Evolutionary conservation across 2,329 filamentous ascomycete species (phyloP).

Genomic region (Fusarium redolens): DNA sequence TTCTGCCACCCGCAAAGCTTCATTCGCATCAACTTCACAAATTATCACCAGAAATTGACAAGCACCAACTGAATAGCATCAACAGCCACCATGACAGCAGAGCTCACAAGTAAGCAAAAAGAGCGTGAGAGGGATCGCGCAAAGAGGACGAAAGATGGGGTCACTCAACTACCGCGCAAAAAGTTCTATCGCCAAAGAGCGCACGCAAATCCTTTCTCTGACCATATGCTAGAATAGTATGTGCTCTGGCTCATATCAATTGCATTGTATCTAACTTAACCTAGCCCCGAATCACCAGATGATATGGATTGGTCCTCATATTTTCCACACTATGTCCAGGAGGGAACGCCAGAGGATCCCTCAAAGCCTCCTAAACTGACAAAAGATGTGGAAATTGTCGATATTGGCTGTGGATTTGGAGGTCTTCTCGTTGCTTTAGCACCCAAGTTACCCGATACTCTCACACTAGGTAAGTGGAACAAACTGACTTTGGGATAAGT

Average conservation of each 20-base stretch:
- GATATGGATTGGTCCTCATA: constrained; percentile 92
- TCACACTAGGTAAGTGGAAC: constrained; percentile 77
- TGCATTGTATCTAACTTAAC: constrained; percentile 20
- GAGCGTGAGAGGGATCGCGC: constrained; percentile 75
- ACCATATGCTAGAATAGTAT: constrained; percentile 90
- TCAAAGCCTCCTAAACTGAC: constrained; percentile 44
- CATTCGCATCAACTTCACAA: constrained; percentile 23
- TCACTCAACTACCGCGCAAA: constrained; percentile 83
- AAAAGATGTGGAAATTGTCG: constrained; percentile 87
- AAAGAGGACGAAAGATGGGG: constrained; percentile 62
- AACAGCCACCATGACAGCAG: constrained; percentile 43
- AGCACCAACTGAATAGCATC: constrained; percentile 7
- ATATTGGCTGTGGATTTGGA: constrained; percentile 97
- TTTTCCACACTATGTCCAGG: constrained; percentile 78
- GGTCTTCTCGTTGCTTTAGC: constrained; percentile 88
- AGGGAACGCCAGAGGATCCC: constrained; percentile 50
- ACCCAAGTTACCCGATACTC: constrained; percentile 80
- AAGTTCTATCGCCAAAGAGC: constrained; percentile 96
- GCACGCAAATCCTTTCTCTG: constrained; percentile 97
- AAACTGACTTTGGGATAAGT: no score
- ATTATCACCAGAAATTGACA: constrained; percentile 19
- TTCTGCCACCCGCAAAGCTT: constrained; percentile 31
- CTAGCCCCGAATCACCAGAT: constrained; percentile 79
- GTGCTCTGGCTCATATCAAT: constrained; percentile 14
- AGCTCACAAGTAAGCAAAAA: constrained; percentile 64